Evolutionary conservation across 176 grass and related monocot species (phyloP).

Genomic region (Dendrocalamus sinicus): DNA sequence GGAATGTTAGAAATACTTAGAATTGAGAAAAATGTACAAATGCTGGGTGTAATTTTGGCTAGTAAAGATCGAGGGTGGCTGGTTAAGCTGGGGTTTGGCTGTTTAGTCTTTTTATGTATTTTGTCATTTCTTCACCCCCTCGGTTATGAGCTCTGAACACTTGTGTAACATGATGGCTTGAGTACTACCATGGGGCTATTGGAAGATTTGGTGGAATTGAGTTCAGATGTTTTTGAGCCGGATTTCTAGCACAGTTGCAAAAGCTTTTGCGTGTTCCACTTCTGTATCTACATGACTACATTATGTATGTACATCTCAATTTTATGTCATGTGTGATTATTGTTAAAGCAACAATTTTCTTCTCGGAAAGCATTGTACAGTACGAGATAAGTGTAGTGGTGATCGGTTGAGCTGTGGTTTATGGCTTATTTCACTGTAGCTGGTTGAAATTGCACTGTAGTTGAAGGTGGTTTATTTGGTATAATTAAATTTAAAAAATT

Average conservation of each 20-base stretch:
- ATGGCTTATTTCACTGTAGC: too few relatives aligned
- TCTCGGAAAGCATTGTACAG: not conserved
- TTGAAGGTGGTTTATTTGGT: too few relatives aligned
- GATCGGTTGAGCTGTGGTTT: too few relatives aligned
- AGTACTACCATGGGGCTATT: constrained; percentile 45
- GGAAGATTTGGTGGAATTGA: constrained; percentile 26
- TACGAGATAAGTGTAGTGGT: too few relatives aligned
- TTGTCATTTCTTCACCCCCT: constrained; percentile 4
- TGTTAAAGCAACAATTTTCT: not conserved
- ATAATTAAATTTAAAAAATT: too few relatives aligned
- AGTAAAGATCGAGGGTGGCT: constrained; percentile 53
- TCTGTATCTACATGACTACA: not conserved
- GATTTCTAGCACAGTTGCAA: not conserved
- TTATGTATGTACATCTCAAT: constrained; percentile 4
- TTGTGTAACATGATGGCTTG: constrained; percentile 60
- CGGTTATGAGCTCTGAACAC: constrained; percentile 52
- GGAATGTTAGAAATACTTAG: constrained; percentile 37
- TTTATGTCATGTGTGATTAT: not conserved
- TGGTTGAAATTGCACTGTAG: too few relatives aligned
- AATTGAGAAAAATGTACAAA: constrained; percentile 63
- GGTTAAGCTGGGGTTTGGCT: constrained; percentile 60
- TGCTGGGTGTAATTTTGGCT: constrained; percentile 74
- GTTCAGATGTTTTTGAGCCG: not conserved
- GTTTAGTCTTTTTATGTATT: constrained; percentile 64
- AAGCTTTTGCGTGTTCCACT: not conserved